Base-by-base conservation (phyloP, 345 rosid genomes). In the Iberis pinnata region DNA sequence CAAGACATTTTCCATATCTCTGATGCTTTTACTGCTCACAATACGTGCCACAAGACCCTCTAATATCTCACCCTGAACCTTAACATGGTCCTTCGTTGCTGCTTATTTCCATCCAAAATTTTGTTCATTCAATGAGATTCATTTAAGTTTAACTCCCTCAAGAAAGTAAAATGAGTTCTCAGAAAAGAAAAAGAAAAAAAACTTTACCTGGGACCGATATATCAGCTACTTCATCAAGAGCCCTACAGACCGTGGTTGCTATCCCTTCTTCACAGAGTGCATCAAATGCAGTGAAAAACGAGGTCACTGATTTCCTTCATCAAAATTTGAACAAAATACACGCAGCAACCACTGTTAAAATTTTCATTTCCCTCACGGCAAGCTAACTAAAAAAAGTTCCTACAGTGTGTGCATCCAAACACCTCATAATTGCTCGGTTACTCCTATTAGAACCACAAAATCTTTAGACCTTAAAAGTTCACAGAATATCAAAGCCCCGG, bases 41-140 rank as follows among this genome's bases (percentile, higher is more conserved):
- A 88, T 70, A 61, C 96, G 98, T 45, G 96, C 98, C 60, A 90
- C 98, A n/a, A 90, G 89, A 53, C 98, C 98, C 80, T 90, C 98
- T 41, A 88, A 64, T 58, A 90, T 90, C 76, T 90, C 96, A 63
- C 98, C 98, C 53, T 92, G 98, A 40, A 75, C 88, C 68, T 73
- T 56, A 58, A 68, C 69, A 73, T 92, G 98, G 70, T 88, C 89
- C 58, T 76, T 82, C 16, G 96, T 83, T 69, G 78, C 98, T 92
- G 78, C 61, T 56, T 31, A 52, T 25, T 51, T 14, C 18, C 18
- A 46, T 32, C 20, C 49, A 51, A 38, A 60, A 57, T 8, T 32
- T 37, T 37, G 43, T 61, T 29, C 43, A 25, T 9, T 52, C 29
- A 18, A 43, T 18, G 26, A 17, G 47, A 8, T 39, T 24, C n/a